These are phyloP conservation scores for Micromonas pusilla DNA, from an alignment of 139 green algal genomes.

Conservation along the genomic window DNA sequence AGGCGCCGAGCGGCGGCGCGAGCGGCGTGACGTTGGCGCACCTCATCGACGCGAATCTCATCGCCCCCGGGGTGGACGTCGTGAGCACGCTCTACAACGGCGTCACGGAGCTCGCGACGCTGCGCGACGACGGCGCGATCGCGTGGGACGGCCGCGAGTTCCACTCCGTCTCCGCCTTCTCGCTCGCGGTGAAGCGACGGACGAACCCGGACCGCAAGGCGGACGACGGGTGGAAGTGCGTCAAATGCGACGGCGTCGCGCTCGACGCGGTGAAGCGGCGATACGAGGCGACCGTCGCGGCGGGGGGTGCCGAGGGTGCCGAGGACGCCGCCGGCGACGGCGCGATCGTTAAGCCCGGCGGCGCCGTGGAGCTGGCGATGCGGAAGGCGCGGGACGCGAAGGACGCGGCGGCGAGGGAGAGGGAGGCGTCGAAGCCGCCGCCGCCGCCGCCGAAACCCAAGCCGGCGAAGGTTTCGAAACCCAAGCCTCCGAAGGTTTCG, in stretches of 20 bases:
- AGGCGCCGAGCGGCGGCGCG: no score
- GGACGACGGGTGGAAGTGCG: slow-evolving; percentile 81
- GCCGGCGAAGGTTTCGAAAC: background rate
- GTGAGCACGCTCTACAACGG: background rate
- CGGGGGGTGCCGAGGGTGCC: background rate
- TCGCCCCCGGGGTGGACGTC: background rate
- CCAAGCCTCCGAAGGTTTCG: background rate
- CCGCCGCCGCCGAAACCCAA: background rate
- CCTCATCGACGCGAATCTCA: background rate
- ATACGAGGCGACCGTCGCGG: background rate
- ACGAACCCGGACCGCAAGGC: slow-evolving; percentile 41
- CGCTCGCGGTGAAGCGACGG: background rate
- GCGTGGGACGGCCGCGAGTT: background rate
- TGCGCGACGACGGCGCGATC: background rate
- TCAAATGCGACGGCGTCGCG: slow-evolving; percentile 52
- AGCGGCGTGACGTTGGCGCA: background rate
- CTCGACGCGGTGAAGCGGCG: background rate
- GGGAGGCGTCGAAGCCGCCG: background rate
- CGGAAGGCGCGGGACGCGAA: background rate
- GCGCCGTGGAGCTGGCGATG: background rate
- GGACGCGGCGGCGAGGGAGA: background rate
- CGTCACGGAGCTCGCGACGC: background rate
- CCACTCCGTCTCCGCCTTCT: background rate
- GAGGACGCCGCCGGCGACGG: background rate
- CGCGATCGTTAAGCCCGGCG: background rate